Evolutionary conservation across 176 grass and related monocot genomes (phyloP).

Genomic region (Echinochloa phyllopogon): DNA sequence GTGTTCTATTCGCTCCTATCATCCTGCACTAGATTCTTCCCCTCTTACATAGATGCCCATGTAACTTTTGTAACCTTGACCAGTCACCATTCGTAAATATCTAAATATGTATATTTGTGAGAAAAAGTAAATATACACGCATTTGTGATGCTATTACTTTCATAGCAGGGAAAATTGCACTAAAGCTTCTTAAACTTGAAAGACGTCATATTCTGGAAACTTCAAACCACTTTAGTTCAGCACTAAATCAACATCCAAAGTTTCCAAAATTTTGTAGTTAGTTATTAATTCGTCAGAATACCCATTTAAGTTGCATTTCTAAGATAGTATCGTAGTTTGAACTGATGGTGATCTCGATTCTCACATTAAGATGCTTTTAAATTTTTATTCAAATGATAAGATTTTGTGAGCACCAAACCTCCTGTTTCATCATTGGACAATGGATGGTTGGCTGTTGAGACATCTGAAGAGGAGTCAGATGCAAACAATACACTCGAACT

Average conservation of each 20-base stretch:
- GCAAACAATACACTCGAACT: conserved; percentile 41
- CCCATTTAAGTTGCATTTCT: not conserved
- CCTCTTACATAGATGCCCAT: not conserved
- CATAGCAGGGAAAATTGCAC: not conserved
- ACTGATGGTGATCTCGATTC: not conserved
- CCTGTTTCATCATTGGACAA: conserved; percentile 32
- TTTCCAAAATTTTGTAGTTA: not conserved
- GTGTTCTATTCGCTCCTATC: not conserved
- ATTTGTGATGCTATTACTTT: not conserved
- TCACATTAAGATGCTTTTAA: not conserved
- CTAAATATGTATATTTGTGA: not conserved
- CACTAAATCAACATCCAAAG: not conserved
- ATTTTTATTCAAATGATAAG: not conserved
- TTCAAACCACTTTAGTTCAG: not conserved
- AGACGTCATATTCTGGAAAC: not conserved
- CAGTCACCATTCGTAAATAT: not conserved
- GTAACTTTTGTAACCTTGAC: not conserved
- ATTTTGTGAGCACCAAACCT: conserved; percentile 32
- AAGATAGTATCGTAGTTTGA: not conserved
- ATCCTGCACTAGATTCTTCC: not conserved
- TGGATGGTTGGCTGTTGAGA: conserved; percentile 14
- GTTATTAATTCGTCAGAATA: not conserved
- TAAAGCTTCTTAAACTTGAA: not conserved
- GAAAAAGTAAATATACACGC: not conserved
- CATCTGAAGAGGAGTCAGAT: conserved; percentile 20